Percentiles rank a stretch among this genome's conserved stretches.
Conservation (phyloP, 768 basidiomycete species). For the Gyrodon lividus region DNA sequence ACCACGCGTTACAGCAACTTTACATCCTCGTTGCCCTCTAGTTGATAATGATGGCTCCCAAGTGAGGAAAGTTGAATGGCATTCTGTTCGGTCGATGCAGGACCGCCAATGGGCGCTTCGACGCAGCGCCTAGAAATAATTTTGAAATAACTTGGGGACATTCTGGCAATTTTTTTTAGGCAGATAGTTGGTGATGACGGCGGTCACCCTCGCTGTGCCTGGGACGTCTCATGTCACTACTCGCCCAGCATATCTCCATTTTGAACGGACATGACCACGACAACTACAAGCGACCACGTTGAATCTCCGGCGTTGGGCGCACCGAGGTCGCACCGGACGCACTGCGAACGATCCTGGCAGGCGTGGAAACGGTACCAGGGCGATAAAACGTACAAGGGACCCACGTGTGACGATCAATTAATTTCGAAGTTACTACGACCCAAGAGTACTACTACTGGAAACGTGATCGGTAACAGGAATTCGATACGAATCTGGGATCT, state of each 20-base stretch:
- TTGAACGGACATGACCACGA: too few relatives aligned
- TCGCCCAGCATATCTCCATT: too few relatives aligned
- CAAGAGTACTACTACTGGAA: too few relatives aligned
- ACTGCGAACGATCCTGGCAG: too few relatives aligned
- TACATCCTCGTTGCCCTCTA: background rate
- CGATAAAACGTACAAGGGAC: slow-evolving; percentile 5
- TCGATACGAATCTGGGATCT: background rate
- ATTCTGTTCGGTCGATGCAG: background rate
- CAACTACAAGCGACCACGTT: too few relatives aligned
- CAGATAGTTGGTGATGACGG: background rate
- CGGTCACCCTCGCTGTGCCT: too few relatives aligned
- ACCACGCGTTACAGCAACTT: slow-evolving; percentile 1
- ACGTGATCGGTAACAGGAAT: too few relatives aligned
- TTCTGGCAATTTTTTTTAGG: background rate
- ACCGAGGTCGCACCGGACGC: background rate
- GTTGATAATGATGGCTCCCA: background rate
- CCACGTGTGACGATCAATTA: slow-evolving; percentile 2
- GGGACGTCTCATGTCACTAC: background rate
- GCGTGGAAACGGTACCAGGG: slow-evolving; percentile 6
- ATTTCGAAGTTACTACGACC: background rate
- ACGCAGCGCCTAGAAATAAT: background rate
- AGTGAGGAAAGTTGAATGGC: background rate
- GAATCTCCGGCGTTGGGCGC: background rate
- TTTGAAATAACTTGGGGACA: background rate
- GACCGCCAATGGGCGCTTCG: background rate